Percentiles rank a stretch among this genome's conserved stretches.
Evolutionary conservation across 192 early-diverging fungal genomes (phyloP).

Genomic region (Gigaspora rosea): DNA sequence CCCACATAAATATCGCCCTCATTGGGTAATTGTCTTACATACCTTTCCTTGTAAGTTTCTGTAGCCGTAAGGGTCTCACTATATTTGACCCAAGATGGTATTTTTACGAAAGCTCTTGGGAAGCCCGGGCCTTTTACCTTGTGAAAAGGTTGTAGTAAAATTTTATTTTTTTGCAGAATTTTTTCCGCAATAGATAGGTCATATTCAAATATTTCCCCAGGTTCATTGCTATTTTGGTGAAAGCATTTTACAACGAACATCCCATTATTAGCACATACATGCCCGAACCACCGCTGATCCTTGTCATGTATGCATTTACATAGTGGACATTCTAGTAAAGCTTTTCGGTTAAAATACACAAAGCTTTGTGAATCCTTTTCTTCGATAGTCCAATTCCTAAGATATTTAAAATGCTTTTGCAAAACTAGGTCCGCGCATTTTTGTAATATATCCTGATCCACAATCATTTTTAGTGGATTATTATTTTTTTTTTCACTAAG

Average conservation of each 20-base stretch:
- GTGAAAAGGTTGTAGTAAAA: background rate
- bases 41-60: no score
- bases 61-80: no score
- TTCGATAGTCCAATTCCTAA: background rate
- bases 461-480: no score
- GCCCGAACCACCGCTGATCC: background rate
- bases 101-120: conserved; percentile 16
- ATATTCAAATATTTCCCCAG: conserved; percentile 8
- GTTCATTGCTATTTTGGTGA: conserved; percentile 10
- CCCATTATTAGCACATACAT: conserved; percentile 17
- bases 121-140: background rate
- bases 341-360: no score
- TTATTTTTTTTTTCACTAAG: background rate
- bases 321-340: no score
- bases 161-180: conserved; percentile 28
- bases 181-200: conserved; percentile 29
- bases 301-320: conserved; percentile 17
- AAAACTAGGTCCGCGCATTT: conserved; percentile 24
- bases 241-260: conserved; percentile 24
- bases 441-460: background rate
- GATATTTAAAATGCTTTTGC: conserved; percentile 26
- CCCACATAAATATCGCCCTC: no score
- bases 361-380: no score
- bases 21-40: no score
- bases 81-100: conserved; percentile 22